Evolutionary conservation across 1,139 yeast genomes (phyloP).

Genomic region (Ogataea hybrid): DNA sequence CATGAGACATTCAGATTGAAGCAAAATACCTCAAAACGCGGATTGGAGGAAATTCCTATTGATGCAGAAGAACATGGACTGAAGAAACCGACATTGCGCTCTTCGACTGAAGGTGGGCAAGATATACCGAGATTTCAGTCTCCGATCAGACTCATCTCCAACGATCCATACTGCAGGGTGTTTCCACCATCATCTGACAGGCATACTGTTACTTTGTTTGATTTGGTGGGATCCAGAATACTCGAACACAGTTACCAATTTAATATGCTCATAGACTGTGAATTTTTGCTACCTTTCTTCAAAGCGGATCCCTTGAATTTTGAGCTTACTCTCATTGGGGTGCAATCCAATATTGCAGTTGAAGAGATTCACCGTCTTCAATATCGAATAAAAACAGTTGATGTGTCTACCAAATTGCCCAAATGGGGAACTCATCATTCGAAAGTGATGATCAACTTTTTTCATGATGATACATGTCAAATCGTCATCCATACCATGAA

Average conservation of each 20-base stretch:
- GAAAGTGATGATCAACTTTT: slow-evolving; percentile 62
- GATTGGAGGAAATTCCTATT: slow-evolving; percentile 13
- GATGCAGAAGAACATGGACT: slow-evolving; percentile 25
- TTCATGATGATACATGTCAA: slow-evolving; percentile 41
- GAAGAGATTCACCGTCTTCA: slow-evolving; percentile 18
- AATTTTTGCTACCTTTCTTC: slow-evolving; percentile 38
- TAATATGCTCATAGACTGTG: slow-evolving; percentile 46
- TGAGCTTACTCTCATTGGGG: slow-evolving; percentile 19
- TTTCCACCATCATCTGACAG: slow-evolving; percentile 22
- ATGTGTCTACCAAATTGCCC: slow-evolving; percentile 22
- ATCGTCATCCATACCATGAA: slow-evolving; percentile 62
- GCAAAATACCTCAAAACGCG: too few species aligned
- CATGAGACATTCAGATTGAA: too few species aligned
- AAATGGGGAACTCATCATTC: slow-evolving; percentile 57
- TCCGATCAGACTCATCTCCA: slow-evolving; percentile 27
- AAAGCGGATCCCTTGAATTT: slow-evolving; percentile 26
- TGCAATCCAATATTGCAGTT: slow-evolving; percentile 17
- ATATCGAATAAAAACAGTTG: slow-evolving; percentile 25
- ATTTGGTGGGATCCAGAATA: slow-evolving; percentile 36
- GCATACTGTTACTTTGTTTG: slow-evolving; percentile 30
- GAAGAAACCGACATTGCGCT: not conserved
- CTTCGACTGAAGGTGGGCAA: not conserved
- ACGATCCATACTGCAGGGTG: slow-evolving; percentile 21
- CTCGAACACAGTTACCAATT: slow-evolving; percentile 46
- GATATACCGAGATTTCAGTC: slow-evolving; percentile 11